A percentile compares a stretch with the other conserved stretches of the same genome.
Conservation (phyloP, 805 yeast species). For the Metschnikowia reukaufii region DNA sequence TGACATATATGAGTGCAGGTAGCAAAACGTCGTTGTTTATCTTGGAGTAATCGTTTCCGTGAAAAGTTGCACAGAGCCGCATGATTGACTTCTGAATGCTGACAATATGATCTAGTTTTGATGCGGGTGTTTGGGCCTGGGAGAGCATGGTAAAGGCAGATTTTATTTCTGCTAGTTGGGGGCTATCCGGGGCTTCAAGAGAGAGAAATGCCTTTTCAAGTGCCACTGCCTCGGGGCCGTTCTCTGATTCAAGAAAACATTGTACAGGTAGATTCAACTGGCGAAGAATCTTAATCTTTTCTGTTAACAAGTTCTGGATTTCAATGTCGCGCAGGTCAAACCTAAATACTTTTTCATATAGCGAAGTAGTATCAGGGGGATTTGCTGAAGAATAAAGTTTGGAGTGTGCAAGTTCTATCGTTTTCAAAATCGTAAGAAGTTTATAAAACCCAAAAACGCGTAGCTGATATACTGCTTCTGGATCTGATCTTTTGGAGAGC, state of each 20-base stretch:
- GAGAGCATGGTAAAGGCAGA: constrained; percentile 21
- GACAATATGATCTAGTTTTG: constrained; percentile 32
- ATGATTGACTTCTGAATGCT: constrained; percentile 34
- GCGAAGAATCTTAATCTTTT: constrained; percentile 31
- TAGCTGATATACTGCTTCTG: constrained; percentile 38
- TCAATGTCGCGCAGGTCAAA: constrained; percentile 41
- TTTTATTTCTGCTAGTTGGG: constrained; percentile 21
- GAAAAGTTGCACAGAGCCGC: constrained; percentile 16
- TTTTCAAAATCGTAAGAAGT: constrained; percentile 32
- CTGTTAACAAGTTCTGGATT: constrained; percentile 35
- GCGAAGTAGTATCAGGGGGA: constrained; percentile 29
- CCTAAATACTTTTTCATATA: constrained; percentile 40
- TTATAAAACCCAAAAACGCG: constrained; percentile 44
- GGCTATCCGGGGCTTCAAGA: constrained; percentile 10
- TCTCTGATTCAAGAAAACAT: constrained; percentile 29
- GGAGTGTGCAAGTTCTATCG: constrained; percentile 36
- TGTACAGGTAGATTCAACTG: constrained; percentile 28
- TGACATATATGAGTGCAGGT: constrained; percentile 38
- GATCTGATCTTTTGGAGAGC: constrained; percentile 37
- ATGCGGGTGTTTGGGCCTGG: constrained; percentile 30
- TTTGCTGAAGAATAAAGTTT: constrained; percentile 28
- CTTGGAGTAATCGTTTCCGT: constrained; percentile 21
- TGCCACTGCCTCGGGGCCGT: constrained; percentile 9
- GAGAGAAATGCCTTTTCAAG: constrained; percentile 16
- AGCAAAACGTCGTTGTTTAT: constrained; percentile 41